Base-by-base conservation (phyloP, 345 rosid genomes). In the Rhizophora mangle region DNA sequence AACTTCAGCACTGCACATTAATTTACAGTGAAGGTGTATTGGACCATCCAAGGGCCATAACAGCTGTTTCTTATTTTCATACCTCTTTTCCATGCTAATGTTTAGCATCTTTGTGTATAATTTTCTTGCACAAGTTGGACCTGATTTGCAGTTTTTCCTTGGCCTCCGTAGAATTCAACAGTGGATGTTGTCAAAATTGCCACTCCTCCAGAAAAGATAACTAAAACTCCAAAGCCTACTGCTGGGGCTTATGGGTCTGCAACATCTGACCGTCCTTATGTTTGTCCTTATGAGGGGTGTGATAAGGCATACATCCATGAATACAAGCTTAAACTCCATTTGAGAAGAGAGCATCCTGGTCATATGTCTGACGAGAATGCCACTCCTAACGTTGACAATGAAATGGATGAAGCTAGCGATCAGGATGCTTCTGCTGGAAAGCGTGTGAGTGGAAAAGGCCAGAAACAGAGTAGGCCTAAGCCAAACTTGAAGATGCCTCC, bases 251-350 rank as follows among this genome's bases (percentile, higher is more conserved):
- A 80, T 76, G 90, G 81, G 52, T 78, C 96, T 4, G 89, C 92
- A 51, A 82, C 97, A 61, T 80, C 83, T 3, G 97, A 89, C 58
- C 98, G 96, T 18, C 99, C 99, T 68, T 89, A 85, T 39, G 92
- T 84, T 34, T 95, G 99, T 76, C 99, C 98, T 6, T 95, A 88
- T 31, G 92, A 92, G 39, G 93, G 90, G 21, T 92, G 99, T 67
- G 92, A 88, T 65, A 95, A 95, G 81, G 92, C 96, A 36, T 95
- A 92, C 82, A 95, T 90, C 68, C 99, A 95, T 72, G 98, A 92
- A 73, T 95, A 95, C 87, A 92, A 95, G 85, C 97, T 92, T 63
- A 95, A 90, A 79, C 98, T 92, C 74, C 99, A 95, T 81, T 71
- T 95, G 55, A 84, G 88, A 81, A 88, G 96, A 63, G 96, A 92